These are phyloP conservation scores for Serpula lacrymans DNA, from an alignment of 768 basidiomycete genomes.

Conservation along the genomic window DNA sequence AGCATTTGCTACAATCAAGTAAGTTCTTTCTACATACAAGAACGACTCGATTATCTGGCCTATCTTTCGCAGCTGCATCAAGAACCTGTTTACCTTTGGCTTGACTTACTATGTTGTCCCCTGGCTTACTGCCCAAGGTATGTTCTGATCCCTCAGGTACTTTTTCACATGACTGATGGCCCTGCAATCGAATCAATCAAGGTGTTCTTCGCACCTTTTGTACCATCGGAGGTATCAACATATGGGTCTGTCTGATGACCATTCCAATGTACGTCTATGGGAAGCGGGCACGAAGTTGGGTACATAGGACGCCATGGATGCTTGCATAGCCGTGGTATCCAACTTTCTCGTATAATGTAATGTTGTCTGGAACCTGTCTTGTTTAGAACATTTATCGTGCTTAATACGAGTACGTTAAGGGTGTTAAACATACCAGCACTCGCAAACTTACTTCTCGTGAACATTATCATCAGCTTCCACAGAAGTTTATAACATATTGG, in stretches of 20 bases:
- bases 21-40: background rate
- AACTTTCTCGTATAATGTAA: too few relatives aligned
- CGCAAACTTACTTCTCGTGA: too few relatives aligned
- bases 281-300: constrained; percentile 31
- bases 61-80: constrained; percentile 1
- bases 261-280: constrained; percentile 44
- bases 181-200: constrained; percentile 31
- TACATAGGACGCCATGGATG: constrained; percentile 1
- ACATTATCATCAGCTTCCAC: too few relatives aligned
- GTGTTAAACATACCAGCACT: too few relatives aligned
- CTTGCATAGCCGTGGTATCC: background rate
- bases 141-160: background rate
- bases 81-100: constrained; percentile 12
- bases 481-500: too few relatives aligned
- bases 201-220: constrained; percentile 37
- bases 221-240: constrained; percentile 37
- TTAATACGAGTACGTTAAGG: too few relatives aligned
- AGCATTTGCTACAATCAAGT: constrained; percentile 8
- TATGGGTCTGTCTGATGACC: constrained; percentile 38
- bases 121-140: constrained; percentile 8
- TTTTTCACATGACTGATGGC: background rate
- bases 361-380: too few relatives aligned
- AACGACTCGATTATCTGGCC: background rate
- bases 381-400: too few relatives aligned
- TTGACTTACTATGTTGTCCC: constrained; percentile 10